Evolutionary conservation across 495 filamentous ascomycete genomes (phyloP), one percentile per base, ranked within the genome.

Genomic region (Aspergillus carlsbadensis): DNA sequence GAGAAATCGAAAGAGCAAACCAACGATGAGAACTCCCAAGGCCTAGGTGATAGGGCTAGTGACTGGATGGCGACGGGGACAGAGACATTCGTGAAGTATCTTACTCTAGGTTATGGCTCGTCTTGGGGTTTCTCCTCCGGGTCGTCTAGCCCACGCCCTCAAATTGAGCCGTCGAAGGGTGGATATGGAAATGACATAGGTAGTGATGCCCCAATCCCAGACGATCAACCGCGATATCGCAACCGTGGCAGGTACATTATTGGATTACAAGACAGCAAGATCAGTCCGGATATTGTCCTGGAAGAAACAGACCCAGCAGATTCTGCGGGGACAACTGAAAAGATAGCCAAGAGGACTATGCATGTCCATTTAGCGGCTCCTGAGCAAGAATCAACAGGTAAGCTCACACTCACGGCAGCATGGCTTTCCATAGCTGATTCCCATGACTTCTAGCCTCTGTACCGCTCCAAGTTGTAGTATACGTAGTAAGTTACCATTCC

Each of bases 381-480:
- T 2, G 42, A 64, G 26, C 48, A 60, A 10, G 55, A 60, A 22
- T 18, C 51, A 29, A 52, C 57, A 44, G 65, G 65, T 66, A 46
- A 37, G 40, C 17, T 18, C 49, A 18, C 18, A 10, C 3, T 6
- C 11, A 14, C 13, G 13, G 13, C 18, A 49, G n/a, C 22, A 24
- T 14, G 0, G 1, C 35, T n/a, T 33, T 37, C 20, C 17, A 33
- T 14, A 21, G 22, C 51, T 39, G 24, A 57, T 2, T 45, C 47
- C 15, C 43, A 56, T 6, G 45, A 22, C n/a, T 37, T 44, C 21
- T 10, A 58, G 56, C 34, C 42, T 21, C 47, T 21, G 69, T 81
- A 44, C 79, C 82, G 56, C 71, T 94, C 21, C 84, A 85, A 21
- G 89, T 89, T 5, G 81, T 95, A 3, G 82, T 96, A 43, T 88